phyloP scores from a whole-genome alignment of 148 eudicot genomes.

The Bassia scoparia region DNA sequence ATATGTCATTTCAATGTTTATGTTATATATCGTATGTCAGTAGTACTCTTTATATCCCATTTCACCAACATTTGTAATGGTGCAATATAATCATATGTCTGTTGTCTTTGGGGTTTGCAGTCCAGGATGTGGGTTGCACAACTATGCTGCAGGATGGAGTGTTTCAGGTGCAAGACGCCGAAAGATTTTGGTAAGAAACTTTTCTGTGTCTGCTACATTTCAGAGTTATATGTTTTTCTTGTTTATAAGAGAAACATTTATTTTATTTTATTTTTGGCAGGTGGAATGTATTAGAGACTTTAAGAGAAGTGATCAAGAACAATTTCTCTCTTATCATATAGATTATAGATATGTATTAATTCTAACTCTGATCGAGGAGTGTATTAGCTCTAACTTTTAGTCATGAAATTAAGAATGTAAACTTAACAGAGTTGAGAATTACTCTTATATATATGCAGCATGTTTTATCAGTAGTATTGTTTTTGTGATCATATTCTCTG shows the following conservation, averaged over 20 bases:
- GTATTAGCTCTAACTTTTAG: background rate
- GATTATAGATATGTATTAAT: background rate
- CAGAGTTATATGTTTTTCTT: background rate
- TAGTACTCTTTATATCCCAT: too few relatives aligned
- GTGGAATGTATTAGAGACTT: conserved; percentile 4
- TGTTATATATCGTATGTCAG: background rate
- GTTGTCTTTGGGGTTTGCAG: conserved; percentile 31
- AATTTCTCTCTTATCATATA: background rate
- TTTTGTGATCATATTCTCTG: background rate
- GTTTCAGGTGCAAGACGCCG: conserved; percentile 60
- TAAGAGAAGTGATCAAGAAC: background rate
- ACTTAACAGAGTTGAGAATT: background rate
- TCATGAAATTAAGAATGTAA: background rate
- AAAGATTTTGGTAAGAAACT: conserved; percentile 45
- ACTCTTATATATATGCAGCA: background rate
- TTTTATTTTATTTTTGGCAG: conserved; percentile 10
- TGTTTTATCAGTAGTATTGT: background rate
- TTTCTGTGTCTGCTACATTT: conserved; percentile 13
- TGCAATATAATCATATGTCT: background rate
- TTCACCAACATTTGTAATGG: background rate
- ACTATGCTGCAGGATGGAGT: conserved; percentile 79
- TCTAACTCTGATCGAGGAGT: background rate
- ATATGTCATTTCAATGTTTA: background rate
- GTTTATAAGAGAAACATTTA: background rate
- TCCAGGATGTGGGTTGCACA: conserved; percentile 66